phyloP scores from a whole-genome alignment of 2,329 filamentous ascomycete species.

The Fusarium brevicatenulatum region DNA sequence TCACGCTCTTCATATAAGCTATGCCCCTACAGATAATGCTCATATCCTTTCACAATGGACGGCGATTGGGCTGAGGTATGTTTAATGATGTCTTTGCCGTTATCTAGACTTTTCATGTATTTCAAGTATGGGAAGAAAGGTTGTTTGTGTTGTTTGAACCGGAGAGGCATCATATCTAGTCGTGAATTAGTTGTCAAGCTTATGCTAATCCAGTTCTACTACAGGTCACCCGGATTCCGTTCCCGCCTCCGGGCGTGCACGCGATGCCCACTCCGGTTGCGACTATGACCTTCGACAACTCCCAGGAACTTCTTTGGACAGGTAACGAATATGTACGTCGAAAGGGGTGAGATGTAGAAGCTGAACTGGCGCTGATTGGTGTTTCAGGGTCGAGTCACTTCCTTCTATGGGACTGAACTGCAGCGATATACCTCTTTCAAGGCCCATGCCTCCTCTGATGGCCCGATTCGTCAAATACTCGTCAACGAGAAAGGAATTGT shows the following conservation, averaged over 20 bases:
- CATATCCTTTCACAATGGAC: constrained; percentile 64
- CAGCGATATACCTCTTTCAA: constrained; percentile 91
- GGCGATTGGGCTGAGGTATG: constrained; percentile 75
- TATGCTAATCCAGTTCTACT: constrained; percentile 16
- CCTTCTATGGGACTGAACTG: constrained; percentile 86
- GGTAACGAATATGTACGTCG: constrained; percentile 85
- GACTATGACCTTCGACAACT: constrained; percentile 87
- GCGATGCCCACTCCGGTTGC: constrained; percentile 76
- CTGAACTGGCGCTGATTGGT: constrained; percentile 38
- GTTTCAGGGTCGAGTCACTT: constrained; percentile 82
- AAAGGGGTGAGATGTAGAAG: not conserved
- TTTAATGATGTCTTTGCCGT: constrained; percentile 28
- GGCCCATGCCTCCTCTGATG: constrained; percentile 78
- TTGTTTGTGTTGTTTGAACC: not conserved
- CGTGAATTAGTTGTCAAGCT: not conserved
- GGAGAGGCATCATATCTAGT: not conserved
- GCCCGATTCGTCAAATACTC: constrained; percentile 85
- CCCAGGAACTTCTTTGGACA: constrained; percentile 90
- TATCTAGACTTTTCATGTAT: not conserved
- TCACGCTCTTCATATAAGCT: constrained; percentile 34
- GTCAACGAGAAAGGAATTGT: constrained; percentile 93
- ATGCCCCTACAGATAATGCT: constrained; percentile 52
- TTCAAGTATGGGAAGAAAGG: not conserved
- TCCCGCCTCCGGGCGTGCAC: constrained; percentile 80
- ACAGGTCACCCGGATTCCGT: constrained; percentile 82